Conservation (phyloP, 768 basidiomycete genomes). For the Pholiota microspora region DNA sequence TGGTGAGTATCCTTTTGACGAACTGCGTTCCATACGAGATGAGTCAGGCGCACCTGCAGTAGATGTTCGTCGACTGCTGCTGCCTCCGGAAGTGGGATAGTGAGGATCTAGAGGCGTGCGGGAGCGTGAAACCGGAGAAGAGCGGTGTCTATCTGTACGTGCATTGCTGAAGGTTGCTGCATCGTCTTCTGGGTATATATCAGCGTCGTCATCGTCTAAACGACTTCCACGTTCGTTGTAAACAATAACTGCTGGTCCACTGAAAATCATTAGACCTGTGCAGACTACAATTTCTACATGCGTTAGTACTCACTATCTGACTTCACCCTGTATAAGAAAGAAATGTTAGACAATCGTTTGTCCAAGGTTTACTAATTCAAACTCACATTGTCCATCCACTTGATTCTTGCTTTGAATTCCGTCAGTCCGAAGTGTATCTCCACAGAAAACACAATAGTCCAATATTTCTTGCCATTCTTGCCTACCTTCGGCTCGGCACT, state of each 20-base stretch:
- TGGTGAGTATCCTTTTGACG: conserved; percentile 22
- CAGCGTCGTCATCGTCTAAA: conserved; percentile 70
- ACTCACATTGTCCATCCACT: conserved; percentile 78
- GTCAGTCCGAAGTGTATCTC: conserved; percentile 84
- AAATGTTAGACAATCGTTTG: too few relatives aligned
- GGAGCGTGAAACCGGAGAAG: conserved; percentile 51
- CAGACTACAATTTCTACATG: too few relatives aligned
- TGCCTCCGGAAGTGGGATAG: conserved; percentile 25
- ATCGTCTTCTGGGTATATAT: conserved; percentile 67
- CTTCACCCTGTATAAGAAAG: conserved; percentile 50
- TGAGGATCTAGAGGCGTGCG: conserved; percentile 45
- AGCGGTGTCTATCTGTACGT: conserved; percentile 37
- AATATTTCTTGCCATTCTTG: conserved; percentile 67
- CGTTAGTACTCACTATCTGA: conserved; percentile 60
- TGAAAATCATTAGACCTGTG: conserved; percentile 24
- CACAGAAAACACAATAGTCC: conserved; percentile 83
- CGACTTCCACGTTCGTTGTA: conserved; percentile 80
- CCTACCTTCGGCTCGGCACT: conserved; percentile 70
- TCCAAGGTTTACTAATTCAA: not conserved
- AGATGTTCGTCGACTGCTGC: conserved; percentile 20
- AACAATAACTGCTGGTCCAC: conserved; percentile 77
- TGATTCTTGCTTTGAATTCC: conserved; percentile 79
- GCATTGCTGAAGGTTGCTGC: conserved; percentile 14
- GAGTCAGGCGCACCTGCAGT: conserved; percentile 14
- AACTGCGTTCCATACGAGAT: conserved; percentile 17